Evolutionary conservation across 257 asterid genomes (phyloP), one percentile per base, ranked within the genome.

Genomic region (Knoxia roxburghii): DNA sequence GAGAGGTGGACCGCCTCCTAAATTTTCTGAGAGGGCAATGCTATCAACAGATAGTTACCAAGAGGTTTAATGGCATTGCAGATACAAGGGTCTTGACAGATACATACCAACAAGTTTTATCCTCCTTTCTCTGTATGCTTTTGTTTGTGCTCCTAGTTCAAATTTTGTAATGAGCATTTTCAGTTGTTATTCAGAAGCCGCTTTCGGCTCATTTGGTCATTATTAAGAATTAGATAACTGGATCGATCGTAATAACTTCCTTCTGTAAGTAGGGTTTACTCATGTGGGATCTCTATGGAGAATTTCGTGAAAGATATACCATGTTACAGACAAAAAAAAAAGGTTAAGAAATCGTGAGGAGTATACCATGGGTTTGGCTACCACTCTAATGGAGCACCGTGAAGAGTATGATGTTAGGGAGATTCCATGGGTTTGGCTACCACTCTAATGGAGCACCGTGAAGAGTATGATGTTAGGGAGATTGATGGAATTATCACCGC

Each of bases 31-130:
- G 79, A 84, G 93, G 73, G 78, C 89, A 39, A 53, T 70, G 67
- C 86, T 87, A 23, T 76, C 85, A 32, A 72, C 95, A 6, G 96
- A 89, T 48, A 81, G 76, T 77, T 89, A 87, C 81, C 91, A 82
- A 71, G 85, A 85, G 56, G 87, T 76, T 32, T 88, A 73, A 84
- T 56, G 65, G 18, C 21, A 48, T 43, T 26, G 54, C 23, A 23
- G 24, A 46, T 18, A 13, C 33, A 24, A 33, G 33, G 13, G 32
- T 11, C 33, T 7, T 27, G 7, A 60, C 7, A 17, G 20, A 48
- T 3, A 51, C 40, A 40, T 30, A 32, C 49, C 33, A n/a, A 17
- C 29, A 46, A 45, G 30, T 51, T 30, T 50, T 46, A 64, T 64
- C 4, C 56, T 49, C 11, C 61, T 49, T 17, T n/a, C 20, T 37